A percentile compares a stretch with the other conserved stretches of the same genome.
phyloP scores from a whole-genome alignment of 2,329 filamentous ascomycete genomes.

The Diaporthe batatas region DNA sequence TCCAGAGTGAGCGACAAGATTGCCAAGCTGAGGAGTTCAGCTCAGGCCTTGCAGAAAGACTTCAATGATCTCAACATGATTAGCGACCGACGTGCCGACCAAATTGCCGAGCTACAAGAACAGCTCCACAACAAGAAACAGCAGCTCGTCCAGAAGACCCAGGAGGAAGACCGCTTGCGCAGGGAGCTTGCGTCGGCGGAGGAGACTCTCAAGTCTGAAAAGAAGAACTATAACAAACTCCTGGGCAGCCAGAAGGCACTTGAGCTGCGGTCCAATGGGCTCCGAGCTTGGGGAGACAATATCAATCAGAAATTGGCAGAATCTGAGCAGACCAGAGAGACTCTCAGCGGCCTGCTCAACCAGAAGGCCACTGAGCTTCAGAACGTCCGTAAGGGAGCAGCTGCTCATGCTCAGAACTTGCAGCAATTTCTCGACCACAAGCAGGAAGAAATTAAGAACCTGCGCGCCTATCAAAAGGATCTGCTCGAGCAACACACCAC shows the following conservation, averaged over 20 bases:
- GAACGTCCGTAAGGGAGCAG: neutral
- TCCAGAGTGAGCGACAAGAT: constrained; percentile 7
- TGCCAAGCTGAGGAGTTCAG: neutral
- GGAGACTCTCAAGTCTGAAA: neutral
- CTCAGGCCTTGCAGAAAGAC: neutral
- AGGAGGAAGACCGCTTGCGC: constrained; percentile 7
- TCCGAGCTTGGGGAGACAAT: neutral
- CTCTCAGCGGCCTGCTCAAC: neutral
- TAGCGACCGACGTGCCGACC: neutral
- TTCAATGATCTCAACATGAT: neutral
- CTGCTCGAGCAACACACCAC: neutral
- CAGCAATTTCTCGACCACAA: neutral
- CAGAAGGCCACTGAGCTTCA: neutral
- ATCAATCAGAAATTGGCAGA: neutral
- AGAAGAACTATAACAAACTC: neutral
- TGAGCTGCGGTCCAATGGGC: neutral
- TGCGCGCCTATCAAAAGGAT: no score
- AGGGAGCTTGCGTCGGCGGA: neutral
- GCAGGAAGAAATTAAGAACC: neutral
- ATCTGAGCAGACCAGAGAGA: neutral
- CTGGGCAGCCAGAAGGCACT: neutral
- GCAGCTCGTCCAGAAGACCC: neutral
- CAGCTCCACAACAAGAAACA: neutral
- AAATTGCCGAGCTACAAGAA: neutral
- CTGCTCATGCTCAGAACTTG: neutral